Evolutionary conservation across 1,284 basidiomycete species (phyloP).

Genomic region (Ceratobasidium sp.): DNA sequence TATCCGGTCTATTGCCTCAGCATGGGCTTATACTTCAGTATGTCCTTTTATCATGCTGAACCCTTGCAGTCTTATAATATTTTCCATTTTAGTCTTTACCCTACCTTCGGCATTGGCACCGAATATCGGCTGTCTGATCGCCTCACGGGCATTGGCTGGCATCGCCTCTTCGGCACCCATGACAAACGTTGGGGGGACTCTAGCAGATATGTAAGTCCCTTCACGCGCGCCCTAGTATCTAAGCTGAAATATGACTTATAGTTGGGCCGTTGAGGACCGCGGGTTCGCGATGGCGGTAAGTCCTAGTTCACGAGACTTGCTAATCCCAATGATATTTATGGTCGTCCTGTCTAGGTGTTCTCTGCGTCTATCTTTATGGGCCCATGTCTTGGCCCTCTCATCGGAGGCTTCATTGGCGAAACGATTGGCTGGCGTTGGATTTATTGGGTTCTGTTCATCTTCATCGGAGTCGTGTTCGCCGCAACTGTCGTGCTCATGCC

Average conservation of each 20-base stretch:
- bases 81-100: slow-evolving; percentile 17
- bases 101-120: slow-evolving; percentile 40
- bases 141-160: slow-evolving; percentile 33
- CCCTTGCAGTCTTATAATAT: neutral
- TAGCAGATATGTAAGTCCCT: slow-evolving; percentile 37
- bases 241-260: neutral
- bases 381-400: slow-evolving; percentile 37
- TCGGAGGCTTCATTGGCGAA: slow-evolving; percentile 43
- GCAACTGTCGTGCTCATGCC: slow-evolving; percentile 51
- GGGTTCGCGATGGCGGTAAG: slow-evolving; percentile 37
- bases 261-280: slow-evolving; percentile 40
- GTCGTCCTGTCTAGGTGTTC: neutral
- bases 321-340: neutral
- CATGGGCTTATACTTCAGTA: slow-evolving; percentile 41
- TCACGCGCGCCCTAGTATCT: neutral
- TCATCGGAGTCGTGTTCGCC: slow-evolving; percentile 54
- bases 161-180: slow-evolving; percentile 40
- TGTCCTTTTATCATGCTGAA: neutral
- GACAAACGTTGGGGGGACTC: slow-evolving; percentile 40
- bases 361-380: slow-evolving; percentile 47
- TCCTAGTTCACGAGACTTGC: neutral
- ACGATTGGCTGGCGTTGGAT: slow-evolving; percentile 59
- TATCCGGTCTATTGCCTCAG: slow-evolving; percentile 39
- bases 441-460: slow-evolving; percentile 61
- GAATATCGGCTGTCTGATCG: slow-evolving; percentile 41